Evolutionary conservation across 805 yeast species (phyloP), one percentile per base, ranked within the genome.

Genomic region (Kuraishia floccosa): DNA sequence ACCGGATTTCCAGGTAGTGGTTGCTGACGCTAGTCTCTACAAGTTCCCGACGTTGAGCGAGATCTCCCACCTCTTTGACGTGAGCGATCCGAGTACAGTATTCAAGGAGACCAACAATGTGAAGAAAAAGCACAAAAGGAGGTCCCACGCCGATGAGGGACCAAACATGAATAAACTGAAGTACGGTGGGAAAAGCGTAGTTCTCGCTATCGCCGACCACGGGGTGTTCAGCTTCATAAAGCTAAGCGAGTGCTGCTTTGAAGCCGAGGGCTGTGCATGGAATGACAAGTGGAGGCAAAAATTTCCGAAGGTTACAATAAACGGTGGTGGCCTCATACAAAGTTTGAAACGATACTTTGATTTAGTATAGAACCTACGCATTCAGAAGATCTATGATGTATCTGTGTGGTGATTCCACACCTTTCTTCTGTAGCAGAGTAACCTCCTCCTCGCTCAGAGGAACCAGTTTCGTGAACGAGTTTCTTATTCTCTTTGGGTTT

Each of bases 1-100:
- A 3, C 94, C 96, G 1, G 87, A 87, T 49, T 87, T 70, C 47
- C 84, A 77, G 41, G 53, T 89, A 1, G 62, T 70, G 2, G 71
- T 84, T 0, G 62, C 72, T 11, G 68, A 73, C 35, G 62, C 69
- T 3, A 57, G 56, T 8, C 48, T 51, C 2, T 32, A 45, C 16
- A 48, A 49, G 12, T 64, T 78, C 29, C 83, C 85, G 0, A 51
- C 58, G 0, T 51, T 63, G 2, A 10, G 39, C 1, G 68, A 71
- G 9, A 46, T 76, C 2, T 55, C 59, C 20, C 27, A 41, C 4
- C 35, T 66, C 6, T 52, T 67, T 34, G 39, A 39, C 34, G 22
- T 19, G 9, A 19, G 22, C 10, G 22, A 7, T 7, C 22, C 22
- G 22, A n/a, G n/a, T n/a, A n/a, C n/a, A n/a, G n/a, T n/a, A n/a